These are phyloP conservation scores for Scheffersomyces segobiensis DNA, from an alignment of 1,139 yeast genomes.

Conservation along the genomic window DNA sequence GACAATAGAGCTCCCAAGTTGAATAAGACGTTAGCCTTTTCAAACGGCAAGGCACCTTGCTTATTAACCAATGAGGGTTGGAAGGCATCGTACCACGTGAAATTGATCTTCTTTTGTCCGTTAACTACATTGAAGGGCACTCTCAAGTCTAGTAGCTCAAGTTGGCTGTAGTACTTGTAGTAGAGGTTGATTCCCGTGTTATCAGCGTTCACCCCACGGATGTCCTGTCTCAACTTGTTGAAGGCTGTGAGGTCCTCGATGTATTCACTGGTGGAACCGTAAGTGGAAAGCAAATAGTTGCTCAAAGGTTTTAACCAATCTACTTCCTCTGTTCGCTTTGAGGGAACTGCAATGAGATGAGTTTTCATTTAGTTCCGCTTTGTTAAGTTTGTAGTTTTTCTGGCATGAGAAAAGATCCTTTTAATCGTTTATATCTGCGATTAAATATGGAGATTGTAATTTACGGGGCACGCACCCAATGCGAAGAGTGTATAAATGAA, in stretches of 20 bases:
- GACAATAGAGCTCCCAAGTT: constrained; percentile 50
- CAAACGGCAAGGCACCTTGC: constrained; percentile 71
- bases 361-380: constrained; percentile 31
- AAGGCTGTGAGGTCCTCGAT: constrained; percentile 56
- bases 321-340: constrained; percentile 57
- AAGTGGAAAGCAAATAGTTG: constrained; percentile 58
- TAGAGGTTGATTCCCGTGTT: constrained; percentile 51
- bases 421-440: neutral
- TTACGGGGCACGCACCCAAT: neutral
- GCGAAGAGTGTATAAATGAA: neutral
- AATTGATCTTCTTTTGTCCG: constrained; percentile 53
- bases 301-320: constrained; percentile 70
- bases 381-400: neutral
- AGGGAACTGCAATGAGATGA: constrained; percentile 34
- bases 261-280: constrained; percentile 64
- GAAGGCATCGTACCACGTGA: constrained; percentile 83
- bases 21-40: constrained; percentile 82
- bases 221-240: constrained; percentile 62
- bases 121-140: constrained; percentile 64
- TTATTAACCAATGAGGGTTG: constrained; percentile 38
- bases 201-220: constrained; percentile 58
- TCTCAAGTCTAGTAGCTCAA: constrained; percentile 77
- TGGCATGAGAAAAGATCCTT: neutral
- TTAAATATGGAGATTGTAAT: neutral
- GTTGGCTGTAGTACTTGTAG: constrained; percentile 75